These are phyloP conservation scores for Camellia lanceoleosa DNA, from an alignment of 148 eudicot species.

Conservation along the genomic window DNA sequence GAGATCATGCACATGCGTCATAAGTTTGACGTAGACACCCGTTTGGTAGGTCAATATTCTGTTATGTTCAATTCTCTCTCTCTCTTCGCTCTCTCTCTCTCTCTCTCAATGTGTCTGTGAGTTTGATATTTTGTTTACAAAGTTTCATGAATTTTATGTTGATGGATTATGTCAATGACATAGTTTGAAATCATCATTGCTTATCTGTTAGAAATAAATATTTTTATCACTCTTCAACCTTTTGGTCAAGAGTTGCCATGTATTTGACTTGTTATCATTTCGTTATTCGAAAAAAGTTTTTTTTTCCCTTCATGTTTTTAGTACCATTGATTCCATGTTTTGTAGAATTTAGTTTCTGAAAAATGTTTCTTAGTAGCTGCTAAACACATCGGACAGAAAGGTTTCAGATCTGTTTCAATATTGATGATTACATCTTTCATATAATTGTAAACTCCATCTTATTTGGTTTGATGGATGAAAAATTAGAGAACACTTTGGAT, in stretches of 20 bases:
- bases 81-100: slow-evolving; percentile 1
- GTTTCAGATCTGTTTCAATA: not conserved
- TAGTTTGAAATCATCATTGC: not conserved
- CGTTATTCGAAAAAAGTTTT: not conserved
- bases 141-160: not conserved
- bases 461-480: not conserved
- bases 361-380: not conserved
- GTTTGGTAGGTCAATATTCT: slow-evolving; percentile 51
- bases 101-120: not conserved
- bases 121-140: not conserved
- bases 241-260: not conserved
- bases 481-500: not conserved
- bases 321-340: not conserved
- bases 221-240: not conserved
- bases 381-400: not conserved
- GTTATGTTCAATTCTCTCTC: not conserved
- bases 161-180: not conserved
- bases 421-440: not conserved
- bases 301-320: not conserved
- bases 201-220: not conserved
- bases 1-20: slow-evolving; percentile 99
- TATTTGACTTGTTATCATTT: not conserved
- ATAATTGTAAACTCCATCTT: not conserved
- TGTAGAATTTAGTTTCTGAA: slow-evolving; percentile 5
- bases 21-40: slow-evolving; percentile 95